Percentiles rank a stretch among this genome's conserved stretches.
These are phyloP conservation scores for Diplodia mutila DNA, from an alignment of 2,329 filamentous ascomycete genomes.

Conservation along the genomic window DNA sequence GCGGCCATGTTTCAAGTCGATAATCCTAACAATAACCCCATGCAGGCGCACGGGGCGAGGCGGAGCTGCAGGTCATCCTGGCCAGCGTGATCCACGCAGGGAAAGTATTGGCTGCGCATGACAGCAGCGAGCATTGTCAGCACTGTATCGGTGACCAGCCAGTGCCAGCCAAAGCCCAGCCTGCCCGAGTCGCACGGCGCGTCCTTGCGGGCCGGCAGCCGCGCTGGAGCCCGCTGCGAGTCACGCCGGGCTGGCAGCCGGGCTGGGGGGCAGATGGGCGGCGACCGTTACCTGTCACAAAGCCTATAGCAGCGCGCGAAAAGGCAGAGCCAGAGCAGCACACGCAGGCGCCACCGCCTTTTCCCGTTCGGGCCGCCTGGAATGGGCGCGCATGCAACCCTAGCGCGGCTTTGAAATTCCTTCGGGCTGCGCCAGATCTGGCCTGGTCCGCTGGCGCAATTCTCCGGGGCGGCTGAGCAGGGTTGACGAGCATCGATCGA, in stretches of 20 bases:
- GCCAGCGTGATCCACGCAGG: conserved; percentile 26
- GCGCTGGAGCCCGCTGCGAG: conserved; percentile 32
- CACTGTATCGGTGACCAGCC: conserved; percentile 33
- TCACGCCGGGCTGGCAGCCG: conserved; percentile 30
- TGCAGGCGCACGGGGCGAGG: conserved; percentile 42
- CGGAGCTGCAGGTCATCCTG: conserved; percentile 33
- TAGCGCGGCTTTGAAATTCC: conserved; percentile 7
- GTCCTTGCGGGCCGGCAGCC: conserved; percentile 38
- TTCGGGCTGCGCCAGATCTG: conserved; percentile 23
- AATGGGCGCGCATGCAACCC: conserved; percentile 15
- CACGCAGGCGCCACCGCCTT: conserved; percentile 30
- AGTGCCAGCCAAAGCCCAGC: conserved; percentile 30
- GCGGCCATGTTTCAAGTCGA: conserved; percentile 39
- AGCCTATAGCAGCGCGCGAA: conserved; percentile 27
- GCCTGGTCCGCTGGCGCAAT: conserved; percentile 15
- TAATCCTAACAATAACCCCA: conserved; percentile 40
- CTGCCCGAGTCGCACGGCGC: conserved; percentile 33
- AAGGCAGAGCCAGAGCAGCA: conserved; percentile 17
- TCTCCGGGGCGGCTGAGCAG: conserved; percentile 23
- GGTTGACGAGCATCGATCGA: conserved; percentile 12
- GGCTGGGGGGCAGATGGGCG: conserved; percentile 7
- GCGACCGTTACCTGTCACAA: conserved; percentile 43
- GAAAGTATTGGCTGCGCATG: conserved; percentile 34
- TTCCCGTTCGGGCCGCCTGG: conserved; percentile 22
- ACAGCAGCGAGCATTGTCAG: conserved; percentile 37